Evolutionary conservation across 345 rosid genomes (phyloP), one percentile per base, ranked within the genome.

Genomic region (Ceriops decandra): DNA sequence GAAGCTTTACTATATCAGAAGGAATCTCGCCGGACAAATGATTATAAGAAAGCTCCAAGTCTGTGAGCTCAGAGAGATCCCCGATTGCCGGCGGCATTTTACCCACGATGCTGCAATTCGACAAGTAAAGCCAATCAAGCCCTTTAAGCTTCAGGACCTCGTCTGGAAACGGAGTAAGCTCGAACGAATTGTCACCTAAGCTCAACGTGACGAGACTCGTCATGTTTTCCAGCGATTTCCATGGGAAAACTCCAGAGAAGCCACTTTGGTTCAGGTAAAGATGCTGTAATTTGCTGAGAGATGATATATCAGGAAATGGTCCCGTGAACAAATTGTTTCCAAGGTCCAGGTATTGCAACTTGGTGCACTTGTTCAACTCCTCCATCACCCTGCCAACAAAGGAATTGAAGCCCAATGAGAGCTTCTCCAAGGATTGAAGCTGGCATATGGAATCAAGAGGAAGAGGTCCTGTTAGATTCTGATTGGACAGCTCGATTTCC

Each of bases 241-340:
- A 89, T 0, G 95, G 97, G 63, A 91, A 89, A 24, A 33, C 64
- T 31, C 95, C 93, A 0, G 89, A 77, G 57, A 89, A 82, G 1
- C 89, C 89, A 31, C 86, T 88, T 42, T 11, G 73, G 76, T 91
- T 91, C 42, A 91, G 26, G 71, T 83, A 78, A 0, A 91, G 80
- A 70, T 71, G 81, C 72, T 80, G 82, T 53, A 93, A 71, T 60
- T 84, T 77, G 49, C 13, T 75, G 8, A 93, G 68, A 63, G 85
- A 47, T 0, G 97, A 80, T 59, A 91, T 58, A 0, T 77, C 84
- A 0, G 96, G 98, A 72, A 93, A 80, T 13, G 75, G 5, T 24
- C 96, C 96, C 0, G 82, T 56, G 71, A 93, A 91, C 16, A 66
- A 10, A 67, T 89, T 89, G 89, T 87, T 86, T 0, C 95, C 96